Percentiles rank a stretch among this genome's conserved stretches.
phyloP scores from a whole-genome alignment of 1,284 basidiomycete genomes.

The Taiwanofungus camphoratus region DNA sequence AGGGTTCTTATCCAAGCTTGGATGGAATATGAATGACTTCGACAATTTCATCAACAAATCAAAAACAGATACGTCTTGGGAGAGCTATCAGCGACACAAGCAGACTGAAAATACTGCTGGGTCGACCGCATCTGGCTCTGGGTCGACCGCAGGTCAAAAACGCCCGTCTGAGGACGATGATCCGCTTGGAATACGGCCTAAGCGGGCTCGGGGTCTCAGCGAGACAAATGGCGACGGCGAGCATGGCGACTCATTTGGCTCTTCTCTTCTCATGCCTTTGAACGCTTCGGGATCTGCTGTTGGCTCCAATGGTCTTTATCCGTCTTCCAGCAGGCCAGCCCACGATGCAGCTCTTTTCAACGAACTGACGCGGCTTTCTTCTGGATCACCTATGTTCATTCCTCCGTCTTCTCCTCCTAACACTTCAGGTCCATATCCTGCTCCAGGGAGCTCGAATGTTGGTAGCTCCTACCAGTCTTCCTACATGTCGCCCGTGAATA shows the following conservation, averaged over 20 bases:
- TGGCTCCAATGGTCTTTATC: constrained; percentile 25
- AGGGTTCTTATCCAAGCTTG: constrained; percentile 72
- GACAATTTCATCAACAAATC: constrained; percentile 76
- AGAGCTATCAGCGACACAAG: constrained; percentile 74
- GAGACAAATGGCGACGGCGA: constrained; percentile 38
- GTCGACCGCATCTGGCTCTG: constrained; percentile 14
- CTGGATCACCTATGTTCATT: constrained; percentile 60
- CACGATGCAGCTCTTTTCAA: constrained; percentile 41
- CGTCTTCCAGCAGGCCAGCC: constrained; percentile 24
- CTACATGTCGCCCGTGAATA: constrained; percentile 52
- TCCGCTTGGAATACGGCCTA: constrained; percentile 32
- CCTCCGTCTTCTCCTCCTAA: constrained; percentile 34
- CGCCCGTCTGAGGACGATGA: constrained; percentile 52
- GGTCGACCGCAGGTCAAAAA: constrained; percentile 23
- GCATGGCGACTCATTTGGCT: constrained; percentile 35
- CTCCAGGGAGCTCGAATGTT: constrained; percentile 14
- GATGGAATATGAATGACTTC: constrained; percentile 73
- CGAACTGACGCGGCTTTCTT: constrained; percentile 53
- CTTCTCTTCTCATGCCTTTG: constrained; percentile 47
- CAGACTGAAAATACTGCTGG: constrained; percentile 19
- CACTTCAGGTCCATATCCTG: constrained; percentile 34
- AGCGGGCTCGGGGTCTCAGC: constrained; percentile 41
- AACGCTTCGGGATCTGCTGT: constrained; percentile 36
- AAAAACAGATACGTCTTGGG: constrained; percentile 89
- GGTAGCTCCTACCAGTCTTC: constrained; percentile 41